These are phyloP conservation scores for Penicillium dipodomyicola DNA, from an alignment of 495 filamentous ascomycete genomes.

Conservation along the genomic window DNA sequence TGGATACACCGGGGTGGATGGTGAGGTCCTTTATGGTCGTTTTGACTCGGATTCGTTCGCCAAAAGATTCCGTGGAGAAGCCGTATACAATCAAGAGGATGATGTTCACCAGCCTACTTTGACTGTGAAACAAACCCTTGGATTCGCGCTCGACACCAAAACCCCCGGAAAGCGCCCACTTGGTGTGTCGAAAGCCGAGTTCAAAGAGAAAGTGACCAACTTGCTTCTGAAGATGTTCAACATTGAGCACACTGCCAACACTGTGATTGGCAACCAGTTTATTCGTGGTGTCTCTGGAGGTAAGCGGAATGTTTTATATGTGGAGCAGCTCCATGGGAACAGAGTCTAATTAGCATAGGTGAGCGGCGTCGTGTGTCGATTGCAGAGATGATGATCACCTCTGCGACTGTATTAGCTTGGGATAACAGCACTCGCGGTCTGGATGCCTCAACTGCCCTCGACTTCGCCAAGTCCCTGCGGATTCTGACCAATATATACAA, in stretches of 20 bases:
- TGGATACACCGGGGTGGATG: constrained; percentile 73
- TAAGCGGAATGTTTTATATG: background rate
- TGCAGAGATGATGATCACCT: constrained; percentile 64
- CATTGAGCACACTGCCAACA: constrained; percentile 78
- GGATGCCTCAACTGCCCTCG: constrained; percentile 79
- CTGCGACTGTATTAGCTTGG: constrained; percentile 71
- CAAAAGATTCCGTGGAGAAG: constrained; percentile 72
- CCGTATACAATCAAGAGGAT: constrained; percentile 83
- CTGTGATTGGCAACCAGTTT: constrained; percentile 76
- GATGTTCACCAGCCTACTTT: constrained; percentile 79
- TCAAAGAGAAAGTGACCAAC: constrained; percentile 67
- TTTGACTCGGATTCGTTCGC: constrained; percentile 60
- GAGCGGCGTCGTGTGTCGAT: constrained; percentile 66
- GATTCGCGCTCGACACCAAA: constrained; percentile 80
- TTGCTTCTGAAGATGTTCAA: constrained; percentile 84
- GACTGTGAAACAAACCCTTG: constrained; percentile 79
- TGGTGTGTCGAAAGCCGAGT: constrained; percentile 62
- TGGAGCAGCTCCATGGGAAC: background rate
- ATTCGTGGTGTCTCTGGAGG: constrained; percentile 77
- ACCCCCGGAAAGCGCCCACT: constrained; percentile 68
- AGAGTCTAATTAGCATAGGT: constrained; percentile 36
- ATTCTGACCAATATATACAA: constrained; percentile 78
- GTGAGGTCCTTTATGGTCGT: constrained; percentile 77
- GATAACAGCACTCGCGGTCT: constrained; percentile 84
- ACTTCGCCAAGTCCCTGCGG: constrained; percentile 67